A percentile compares a stretch with the other conserved stretches of the same genome.
These are phyloP conservation scores for Pseudogymnoascus sp. DNA, from an alignment of 2,329 filamentous ascomycete genomes.

Conservation along the genomic window DNA sequence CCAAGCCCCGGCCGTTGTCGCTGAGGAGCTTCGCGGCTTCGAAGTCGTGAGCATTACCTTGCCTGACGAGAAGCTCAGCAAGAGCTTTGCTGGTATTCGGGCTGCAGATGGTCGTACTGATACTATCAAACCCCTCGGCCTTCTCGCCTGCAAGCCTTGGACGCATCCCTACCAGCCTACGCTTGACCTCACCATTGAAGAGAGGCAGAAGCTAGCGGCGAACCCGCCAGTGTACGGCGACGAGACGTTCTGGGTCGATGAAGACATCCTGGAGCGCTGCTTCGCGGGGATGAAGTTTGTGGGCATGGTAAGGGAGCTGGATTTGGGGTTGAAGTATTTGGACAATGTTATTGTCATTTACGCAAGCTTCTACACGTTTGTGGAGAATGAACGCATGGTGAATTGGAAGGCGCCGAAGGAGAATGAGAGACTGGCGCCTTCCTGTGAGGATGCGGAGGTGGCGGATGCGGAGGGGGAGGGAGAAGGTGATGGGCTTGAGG, in stretches of 20 bases:
- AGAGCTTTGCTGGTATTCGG: slow-evolving; percentile 38
- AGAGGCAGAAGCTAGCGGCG: slow-evolving; percentile 20
- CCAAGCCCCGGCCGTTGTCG: slow-evolving; percentile 10
- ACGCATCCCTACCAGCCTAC: slow-evolving; percentile 29
- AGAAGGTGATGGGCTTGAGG: background rate
- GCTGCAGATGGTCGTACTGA: slow-evolving; percentile 28
- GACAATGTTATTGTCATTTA: slow-evolving; percentile 47
- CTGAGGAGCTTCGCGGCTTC: slow-evolving; percentile 44
- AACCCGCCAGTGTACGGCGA: slow-evolving; percentile 30
- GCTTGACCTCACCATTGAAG: slow-evolving; percentile 21
- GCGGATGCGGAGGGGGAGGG: background rate
- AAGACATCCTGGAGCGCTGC: slow-evolving; percentile 47
- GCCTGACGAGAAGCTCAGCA: slow-evolving; percentile 34
- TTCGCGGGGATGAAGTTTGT: slow-evolving; percentile 58
- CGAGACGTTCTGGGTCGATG: slow-evolving; percentile 60
- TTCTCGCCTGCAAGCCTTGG: slow-evolving; percentile 36
- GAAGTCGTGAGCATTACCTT: slow-evolving; percentile 49
- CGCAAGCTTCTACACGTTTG: slow-evolving; percentile 55
- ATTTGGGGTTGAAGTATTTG: slow-evolving; percentile 56
- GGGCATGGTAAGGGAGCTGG: slow-evolving; percentile 47
- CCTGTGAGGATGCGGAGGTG: slow-evolving; percentile 17
- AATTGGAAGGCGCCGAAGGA: slow-evolving; percentile 50
- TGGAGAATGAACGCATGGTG: slow-evolving; percentile 63
- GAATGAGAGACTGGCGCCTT: slow-evolving; percentile 19
- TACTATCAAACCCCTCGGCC: slow-evolving; percentile 37